Percentiles rank a stretch among this genome's conserved stretches.
phyloP scores from a whole-genome alignment of 2,329 filamentous ascomycete genomes.

The Sphaerulina musiva region DNA sequence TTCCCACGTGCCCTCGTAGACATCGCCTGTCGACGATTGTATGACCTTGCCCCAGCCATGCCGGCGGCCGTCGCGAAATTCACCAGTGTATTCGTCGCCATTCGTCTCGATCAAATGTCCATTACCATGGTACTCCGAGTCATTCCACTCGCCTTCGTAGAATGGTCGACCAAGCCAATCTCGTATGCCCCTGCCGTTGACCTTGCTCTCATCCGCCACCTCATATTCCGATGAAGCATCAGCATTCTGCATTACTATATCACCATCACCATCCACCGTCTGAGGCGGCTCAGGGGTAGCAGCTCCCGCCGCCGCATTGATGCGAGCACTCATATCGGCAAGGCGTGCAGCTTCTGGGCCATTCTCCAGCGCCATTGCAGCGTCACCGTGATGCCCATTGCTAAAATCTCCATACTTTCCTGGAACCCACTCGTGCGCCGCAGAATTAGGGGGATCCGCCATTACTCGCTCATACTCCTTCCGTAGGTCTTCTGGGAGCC shows the following conservation, averaged over 20 bases:
- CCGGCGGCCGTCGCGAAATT: slow-evolving; percentile 48
- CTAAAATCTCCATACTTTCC: neutral
- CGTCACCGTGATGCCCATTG: neutral
- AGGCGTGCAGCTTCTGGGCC: neutral
- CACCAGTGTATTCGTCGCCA: slow-evolving; percentile 52
- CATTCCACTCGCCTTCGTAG: slow-evolving; percentile 46
- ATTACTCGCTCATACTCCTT: neutral
- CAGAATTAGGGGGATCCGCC: slow-evolving; percentile 9
- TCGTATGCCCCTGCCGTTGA: slow-evolving; percentile 35
- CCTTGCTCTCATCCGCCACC: slow-evolving; percentile 26
- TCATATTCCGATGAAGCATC: slow-evolving; percentile 31
- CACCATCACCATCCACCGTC: slow-evolving; percentile 37
- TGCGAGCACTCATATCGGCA: neutral
- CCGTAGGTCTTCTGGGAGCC: slow-evolving; percentile 6
- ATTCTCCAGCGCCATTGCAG: neutral
- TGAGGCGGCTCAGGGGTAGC: slow-evolving; percentile 27
- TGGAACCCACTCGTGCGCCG: slow-evolving; percentile 11
- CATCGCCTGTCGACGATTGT: slow-evolving; percentile 56
- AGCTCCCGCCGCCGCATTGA: slow-evolving; percentile 8
- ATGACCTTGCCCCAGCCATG: slow-evolving; percentile 53
- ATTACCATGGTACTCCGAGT: slow-evolving; percentile 46
- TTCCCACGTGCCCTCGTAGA: slow-evolving; percentile 51
- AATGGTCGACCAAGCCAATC: slow-evolving; percentile 52
- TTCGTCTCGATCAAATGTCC: slow-evolving; percentile 49
- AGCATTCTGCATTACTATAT: slow-evolving; percentile 30